phyloP scores from a whole-genome alignment of 148 eudicot species.

The Diospyros lotus region DNA sequence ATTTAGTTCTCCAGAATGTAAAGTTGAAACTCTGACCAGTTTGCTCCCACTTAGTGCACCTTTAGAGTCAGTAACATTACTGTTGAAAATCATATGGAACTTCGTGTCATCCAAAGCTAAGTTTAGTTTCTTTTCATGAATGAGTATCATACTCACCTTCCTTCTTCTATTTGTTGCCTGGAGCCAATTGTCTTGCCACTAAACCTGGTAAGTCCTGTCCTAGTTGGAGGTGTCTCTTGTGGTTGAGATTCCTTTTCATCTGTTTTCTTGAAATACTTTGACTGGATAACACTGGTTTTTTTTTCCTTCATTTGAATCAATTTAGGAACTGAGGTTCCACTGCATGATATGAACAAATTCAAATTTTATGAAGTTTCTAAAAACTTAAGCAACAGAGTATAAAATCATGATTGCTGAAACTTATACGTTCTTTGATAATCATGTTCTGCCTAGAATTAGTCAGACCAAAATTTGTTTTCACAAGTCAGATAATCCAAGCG shows the following conservation, averaged over 20 bases:
- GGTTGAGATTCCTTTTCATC: constrained; percentile 26
- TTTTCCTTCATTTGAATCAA: constrained; percentile 21
- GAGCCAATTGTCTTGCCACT: constrained; percentile 20
- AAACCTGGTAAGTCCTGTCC: constrained; percentile 26
- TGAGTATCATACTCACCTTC: constrained; percentile 30
- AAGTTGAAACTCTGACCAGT: constrained; percentile 17
- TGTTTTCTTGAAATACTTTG: constrained; percentile 31
- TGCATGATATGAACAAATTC: constrained; percentile 28
- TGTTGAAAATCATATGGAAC: constrained; percentile 10
- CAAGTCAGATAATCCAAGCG: background rate
- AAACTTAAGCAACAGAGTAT: background rate
- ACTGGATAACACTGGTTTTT: constrained; percentile 22
- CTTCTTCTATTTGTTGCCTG: constrained; percentile 17
- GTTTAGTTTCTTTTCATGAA: background rate
- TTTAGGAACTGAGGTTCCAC: constrained; percentile 31
- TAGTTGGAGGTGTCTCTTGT: constrained; percentile 18
- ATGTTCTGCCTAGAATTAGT: constrained; percentile 4
- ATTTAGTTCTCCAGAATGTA: constrained; percentile 28
- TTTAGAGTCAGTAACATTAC: constrained; percentile 23
- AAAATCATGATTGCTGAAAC: background rate
- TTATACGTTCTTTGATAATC: background rate
- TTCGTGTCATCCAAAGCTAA: background rate
- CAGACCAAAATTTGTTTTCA: background rate
- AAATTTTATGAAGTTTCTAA: background rate
- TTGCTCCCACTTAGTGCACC: constrained; percentile 26